A percentile compares a stretch with the other conserved stretches of the same genome.
These are phyloP conservation scores for Lentinus polychrous DNA, from an alignment of 1,284 basidiomycete species.

Conservation along the genomic window DNA sequence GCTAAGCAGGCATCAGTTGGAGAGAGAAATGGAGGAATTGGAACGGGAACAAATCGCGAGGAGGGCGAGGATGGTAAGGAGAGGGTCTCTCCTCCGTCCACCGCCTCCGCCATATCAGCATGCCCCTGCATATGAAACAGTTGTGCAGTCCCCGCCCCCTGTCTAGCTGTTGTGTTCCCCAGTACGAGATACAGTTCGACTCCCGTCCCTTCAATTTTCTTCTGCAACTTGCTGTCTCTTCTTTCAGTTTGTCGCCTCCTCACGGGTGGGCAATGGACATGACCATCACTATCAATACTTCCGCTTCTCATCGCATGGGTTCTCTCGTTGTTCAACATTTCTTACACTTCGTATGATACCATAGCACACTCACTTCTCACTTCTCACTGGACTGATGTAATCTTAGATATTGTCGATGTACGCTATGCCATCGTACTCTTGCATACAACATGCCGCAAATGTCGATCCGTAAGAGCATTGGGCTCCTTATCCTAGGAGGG, in stretches of 20 bases:
- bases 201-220: too few relatives aligned
- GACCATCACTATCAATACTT: too few relatives aligned
- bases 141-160: background rate
- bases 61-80: conserved; percentile 11
- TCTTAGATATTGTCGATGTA: background rate
- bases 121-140: conserved; percentile 30
- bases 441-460: too few relatives aligned
- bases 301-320: too few relatives aligned
- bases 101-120: conserved; percentile 36
- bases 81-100: conserved; percentile 12
- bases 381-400: background rate
- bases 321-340: background rate
- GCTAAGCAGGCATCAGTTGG: conserved; percentile 39
- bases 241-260: too few relatives aligned
- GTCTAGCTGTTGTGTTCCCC: too few relatives aligned
- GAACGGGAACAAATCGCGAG: conserved; percentile 20
- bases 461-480: too few relatives aligned
- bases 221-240: too few relatives aligned
- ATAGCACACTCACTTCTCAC: background rate
- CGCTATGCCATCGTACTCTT: background rate
- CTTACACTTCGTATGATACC: background rate
- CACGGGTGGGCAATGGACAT: too few relatives aligned
- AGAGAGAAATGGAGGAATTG: conserved; percentile 44
- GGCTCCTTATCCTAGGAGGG: too few relatives aligned
- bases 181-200: too few relatives aligned